A percentile compares a stretch with the other conserved stretches of the same genome.
These are phyloP conservation scores for Chaetomium globosum DNA, from an alignment of 2,329 filamentous ascomycete species.

Conservation along the genomic window DNA sequence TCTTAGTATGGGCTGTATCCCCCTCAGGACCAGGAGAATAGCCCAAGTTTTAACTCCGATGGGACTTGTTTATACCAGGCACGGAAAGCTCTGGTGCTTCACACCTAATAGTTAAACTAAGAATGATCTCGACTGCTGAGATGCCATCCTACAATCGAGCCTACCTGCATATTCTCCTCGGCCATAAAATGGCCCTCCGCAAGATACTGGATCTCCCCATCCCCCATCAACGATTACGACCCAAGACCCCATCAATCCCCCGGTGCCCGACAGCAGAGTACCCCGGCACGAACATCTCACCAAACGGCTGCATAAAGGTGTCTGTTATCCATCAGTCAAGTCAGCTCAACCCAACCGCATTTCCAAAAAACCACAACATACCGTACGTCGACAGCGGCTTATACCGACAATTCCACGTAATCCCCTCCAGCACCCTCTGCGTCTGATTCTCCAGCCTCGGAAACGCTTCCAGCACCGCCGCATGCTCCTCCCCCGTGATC, in stretches of 20 bases:
- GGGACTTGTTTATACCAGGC: no score
- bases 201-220: not conserved
- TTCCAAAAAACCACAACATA: not conserved
- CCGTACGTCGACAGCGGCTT: conserved; percentile 11
- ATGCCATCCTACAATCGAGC: not conserved
- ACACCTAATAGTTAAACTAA: no score
- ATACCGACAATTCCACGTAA: not conserved
- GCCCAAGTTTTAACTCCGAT: no score
- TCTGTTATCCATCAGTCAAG: not conserved
- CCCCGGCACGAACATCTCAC: not conserved
- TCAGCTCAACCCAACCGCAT: not conserved
- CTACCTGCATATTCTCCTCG: not conserved
- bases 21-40: no score
- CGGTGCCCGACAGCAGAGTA: conserved; percentile 9
- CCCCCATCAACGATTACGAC: not conserved
- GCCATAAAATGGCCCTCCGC: not conserved
- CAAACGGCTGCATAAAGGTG: conserved; percentile 6
- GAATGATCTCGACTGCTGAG: not conserved
- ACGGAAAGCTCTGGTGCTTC: no score
- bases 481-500: not conserved
- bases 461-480: not conserved
- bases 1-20: no score
- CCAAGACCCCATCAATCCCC: not conserved
- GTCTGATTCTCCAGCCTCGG: not conserved
- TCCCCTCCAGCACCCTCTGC: not conserved